These are phyloP conservation scores for Saccharum officinarum DNA, from an alignment of 176 grass and related monocot genomes.

Conservation along the genomic window DNA sequence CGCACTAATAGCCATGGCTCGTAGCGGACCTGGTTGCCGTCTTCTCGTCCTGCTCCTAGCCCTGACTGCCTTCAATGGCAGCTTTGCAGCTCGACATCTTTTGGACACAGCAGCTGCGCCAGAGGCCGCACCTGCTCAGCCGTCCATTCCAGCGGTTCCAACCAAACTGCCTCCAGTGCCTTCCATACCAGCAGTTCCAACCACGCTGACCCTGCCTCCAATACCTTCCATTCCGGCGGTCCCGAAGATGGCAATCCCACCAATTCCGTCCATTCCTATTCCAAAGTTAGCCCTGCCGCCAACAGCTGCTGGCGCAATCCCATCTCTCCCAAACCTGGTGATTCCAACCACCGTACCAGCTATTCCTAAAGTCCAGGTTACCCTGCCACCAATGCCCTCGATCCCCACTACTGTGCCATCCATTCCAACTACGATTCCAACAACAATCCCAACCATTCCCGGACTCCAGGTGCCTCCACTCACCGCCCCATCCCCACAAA, in stretches of 20 bases:
- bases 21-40: slow-evolving; percentile 11
- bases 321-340: slow-evolving; percentile 37
- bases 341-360: slow-evolving; percentile 45
- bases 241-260: slow-evolving; percentile 43
- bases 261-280: slow-evolving; percentile 52
- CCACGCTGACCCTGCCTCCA: slow-evolving; percentile 51
- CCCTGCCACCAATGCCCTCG: slow-evolving; percentile 56
- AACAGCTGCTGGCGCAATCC: slow-evolving; percentile 38
- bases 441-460: slow-evolving; percentile 56
- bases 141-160: slow-evolving; percentile 50
- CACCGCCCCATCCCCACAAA: slow-evolving; percentile 48
- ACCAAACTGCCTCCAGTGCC: slow-evolving; percentile 44
- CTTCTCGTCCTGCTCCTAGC: slow-evolving; percentile 55
- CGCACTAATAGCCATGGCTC: slow-evolving; percentile 51
- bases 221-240: slow-evolving; percentile 57
- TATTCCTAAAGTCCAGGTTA: slow-evolving; percentile 40
- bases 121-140: slow-evolving; percentile 43
- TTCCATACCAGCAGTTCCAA: slow-evolving; percentile 54
- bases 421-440: slow-evolving; percentile 49
- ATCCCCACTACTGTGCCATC: slow-evolving; percentile 48
- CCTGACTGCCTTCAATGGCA: slow-evolving; percentile 48
- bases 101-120: slow-evolving; percentile 61
- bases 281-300: slow-evolving; percentile 45
- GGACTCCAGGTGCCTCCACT: slow-evolving; percentile 60
- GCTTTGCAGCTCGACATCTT: slow-evolving; percentile 54